These are phyloP conservation scores for Blastobotrys persicus DNA, from an alignment of 1,139 yeast species.

Conservation along the genomic window DNA sequence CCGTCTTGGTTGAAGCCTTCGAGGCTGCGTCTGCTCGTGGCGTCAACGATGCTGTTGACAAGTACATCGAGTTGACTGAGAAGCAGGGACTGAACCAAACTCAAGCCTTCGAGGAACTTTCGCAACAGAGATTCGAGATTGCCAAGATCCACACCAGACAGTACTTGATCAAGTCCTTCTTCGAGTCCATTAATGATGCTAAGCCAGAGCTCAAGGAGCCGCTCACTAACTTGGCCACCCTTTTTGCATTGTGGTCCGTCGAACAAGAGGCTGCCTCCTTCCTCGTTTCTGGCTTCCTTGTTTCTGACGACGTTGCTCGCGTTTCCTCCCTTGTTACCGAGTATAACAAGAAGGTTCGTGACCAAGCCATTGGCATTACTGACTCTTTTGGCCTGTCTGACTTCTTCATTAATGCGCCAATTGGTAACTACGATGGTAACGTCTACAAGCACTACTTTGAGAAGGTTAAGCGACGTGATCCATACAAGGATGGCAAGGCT, in stretches of 20 bases:
- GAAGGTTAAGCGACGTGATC: conserved; percentile 41
- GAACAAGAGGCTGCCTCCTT: conserved; percentile 77
- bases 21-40: conserved; percentile 41
- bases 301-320: conserved; percentile 85
- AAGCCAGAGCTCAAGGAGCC: conserved; percentile 36
- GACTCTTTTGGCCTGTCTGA: conserved; percentile 88
- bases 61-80: conserved; percentile 25
- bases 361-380: conserved; percentile 76
- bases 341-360: conserved; percentile 46
- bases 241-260: conserved; percentile 69
- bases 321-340: conserved; percentile 41
- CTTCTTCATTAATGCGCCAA: conserved; percentile 78
- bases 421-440: conserved; percentile 84
- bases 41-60: conserved; percentile 38
- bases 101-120: conserved; percentile 44
- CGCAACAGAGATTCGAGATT: conserved; percentile 44
- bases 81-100: conserved; percentile 33
- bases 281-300: conserved; percentile 70
- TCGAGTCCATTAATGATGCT: conserved; percentile 34
- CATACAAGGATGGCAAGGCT: conserved; percentile 35
- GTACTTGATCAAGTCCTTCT: conserved; percentile 40
- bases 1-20: conserved; percentile 41
- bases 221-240: conserved; percentile 49
- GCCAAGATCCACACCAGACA: conserved; percentile 45
- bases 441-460: conserved; percentile 70